A percentile compares a stretch with the other conserved stretches of the same genome.
phyloP scores from a whole-genome alignment of 768 basidiomycete genomes.

The Collybia nuda region DNA sequence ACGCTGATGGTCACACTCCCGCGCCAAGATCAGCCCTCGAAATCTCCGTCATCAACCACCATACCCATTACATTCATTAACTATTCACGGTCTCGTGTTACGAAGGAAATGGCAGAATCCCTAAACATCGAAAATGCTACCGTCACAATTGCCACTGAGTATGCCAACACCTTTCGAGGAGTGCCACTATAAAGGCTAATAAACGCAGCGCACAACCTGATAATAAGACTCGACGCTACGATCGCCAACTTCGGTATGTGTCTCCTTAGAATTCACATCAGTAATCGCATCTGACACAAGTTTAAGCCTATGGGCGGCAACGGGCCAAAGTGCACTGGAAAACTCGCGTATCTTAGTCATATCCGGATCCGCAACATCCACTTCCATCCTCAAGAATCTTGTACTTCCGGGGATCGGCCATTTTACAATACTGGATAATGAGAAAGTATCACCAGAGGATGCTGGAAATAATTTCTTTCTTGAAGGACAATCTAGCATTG shows the following conservation, averaged over 20 bases:
- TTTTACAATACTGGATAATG: conserved; percentile 85
- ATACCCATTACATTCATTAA: no score
- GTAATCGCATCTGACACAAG: neutral
- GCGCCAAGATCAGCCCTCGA: no score
- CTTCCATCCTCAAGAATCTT: conserved; percentile 92
- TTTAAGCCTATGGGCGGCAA: conserved; percentile 85
- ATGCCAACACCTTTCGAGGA: neutral
- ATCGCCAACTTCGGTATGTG: conserved; percentile 86
- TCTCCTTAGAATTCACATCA: neutral
- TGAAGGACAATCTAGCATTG: conserved; percentile 71
- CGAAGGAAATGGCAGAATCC: no score
- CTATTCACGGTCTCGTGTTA: no score
- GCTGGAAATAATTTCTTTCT: conserved; percentile 98
- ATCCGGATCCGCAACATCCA: conserved; percentile 79
- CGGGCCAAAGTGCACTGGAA: conserved; percentile 89
- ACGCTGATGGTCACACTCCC: no score
- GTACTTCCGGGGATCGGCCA: conserved; percentile 96
- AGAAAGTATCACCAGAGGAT: conserved; percentile 64
- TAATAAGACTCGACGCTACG: conserved; percentile 87
- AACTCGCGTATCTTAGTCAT: conserved; percentile 79
- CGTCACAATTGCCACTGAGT: conserved; percentile 16
- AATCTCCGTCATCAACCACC: no score
- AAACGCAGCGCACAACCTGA: conserved; percentile 65
- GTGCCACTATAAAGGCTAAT: neutral
- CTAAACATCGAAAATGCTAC: conserved; percentile 27